phyloP scores from a whole-genome alignment of 2,329 filamentous ascomycete species.

The Neonectria punicea region DNA sequence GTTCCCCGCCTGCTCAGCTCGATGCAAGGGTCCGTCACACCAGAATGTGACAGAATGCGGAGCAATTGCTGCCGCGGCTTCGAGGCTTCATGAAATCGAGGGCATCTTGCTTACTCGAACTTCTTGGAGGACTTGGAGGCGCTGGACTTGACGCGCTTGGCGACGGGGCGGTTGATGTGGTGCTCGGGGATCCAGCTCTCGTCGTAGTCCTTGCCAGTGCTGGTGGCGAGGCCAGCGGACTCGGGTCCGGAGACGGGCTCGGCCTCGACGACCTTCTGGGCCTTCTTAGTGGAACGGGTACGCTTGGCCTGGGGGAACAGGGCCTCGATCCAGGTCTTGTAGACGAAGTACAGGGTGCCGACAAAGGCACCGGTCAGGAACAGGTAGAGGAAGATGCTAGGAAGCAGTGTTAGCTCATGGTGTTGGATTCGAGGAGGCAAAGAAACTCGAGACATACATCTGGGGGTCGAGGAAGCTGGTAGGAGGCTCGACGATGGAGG shows the following conservation, averaged over 20 bases:
- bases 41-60: slow-evolving; percentile 13
- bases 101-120: slow-evolving; percentile 40
- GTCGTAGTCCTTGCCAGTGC: slow-evolving; percentile 80
- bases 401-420: slow-evolving; percentile 42
- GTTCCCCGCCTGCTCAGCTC: slow-evolving; percentile 18
- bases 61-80: slow-evolving; percentile 7
- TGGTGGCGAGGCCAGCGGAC: slow-evolving; percentile 74
- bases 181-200: slow-evolving; percentile 93
- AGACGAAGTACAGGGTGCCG: slow-evolving; percentile 93
- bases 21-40: slow-evolving; percentile 19
- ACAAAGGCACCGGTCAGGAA: slow-evolving; percentile 83
- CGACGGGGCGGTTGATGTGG: slow-evolving; percentile 87
- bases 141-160: slow-evolving; percentile 72
- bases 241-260: slow-evolving; percentile 75
- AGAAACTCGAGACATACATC: slow-evolving; percentile 72
- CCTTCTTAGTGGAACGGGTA: slow-evolving; percentile 68
- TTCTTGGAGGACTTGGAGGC: slow-evolving; percentile 57
- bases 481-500: slow-evolving; percentile 88
- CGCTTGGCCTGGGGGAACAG: slow-evolving; percentile 93
- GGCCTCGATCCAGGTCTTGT: slow-evolving; percentile 96
- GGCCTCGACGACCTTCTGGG: slow-evolving; percentile 74
- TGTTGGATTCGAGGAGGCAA: background rate
- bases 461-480: slow-evolving; percentile 94
- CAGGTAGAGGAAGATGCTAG: slow-evolving; percentile 95
- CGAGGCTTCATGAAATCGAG: background rate